Conservation (phyloP, 1,284 basidiomycete species). For the Earliella scabrosa region DNA sequence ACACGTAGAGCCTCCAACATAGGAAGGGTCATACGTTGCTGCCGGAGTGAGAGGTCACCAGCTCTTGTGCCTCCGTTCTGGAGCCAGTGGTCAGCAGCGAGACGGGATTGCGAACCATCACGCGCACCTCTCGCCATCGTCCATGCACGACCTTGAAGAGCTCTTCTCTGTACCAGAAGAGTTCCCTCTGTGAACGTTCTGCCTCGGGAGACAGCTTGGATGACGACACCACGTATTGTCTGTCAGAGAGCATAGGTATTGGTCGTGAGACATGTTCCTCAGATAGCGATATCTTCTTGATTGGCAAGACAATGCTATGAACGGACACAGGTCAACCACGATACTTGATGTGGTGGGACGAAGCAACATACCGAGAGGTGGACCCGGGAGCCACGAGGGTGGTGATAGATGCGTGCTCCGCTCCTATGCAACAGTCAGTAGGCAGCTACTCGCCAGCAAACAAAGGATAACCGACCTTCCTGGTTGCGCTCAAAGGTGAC, state of each 20-base stretch:
- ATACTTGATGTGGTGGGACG: neutral
- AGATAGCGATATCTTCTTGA: conserved; percentile 69
- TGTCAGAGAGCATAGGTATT: conserved; percentile 83
- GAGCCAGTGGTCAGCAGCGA: neutral
- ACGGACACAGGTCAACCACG: neutral
- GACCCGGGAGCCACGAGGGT: conserved; percentile 82
- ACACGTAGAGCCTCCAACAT: conserved; percentile 79
- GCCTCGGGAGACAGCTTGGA: conserved; percentile 64
- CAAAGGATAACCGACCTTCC: conserved; percentile 48
- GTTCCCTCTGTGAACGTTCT: conserved; percentile 65
- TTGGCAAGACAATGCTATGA: conserved; percentile 78
- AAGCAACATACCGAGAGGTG: conserved; percentile 66
- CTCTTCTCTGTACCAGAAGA: conserved; percentile 95
- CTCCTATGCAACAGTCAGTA: conserved; percentile 36
- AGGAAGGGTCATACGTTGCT: conserved; percentile 72
- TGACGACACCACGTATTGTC: conserved; percentile 93
- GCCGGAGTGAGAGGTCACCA: conserved; percentile 77
- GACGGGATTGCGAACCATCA: neutral
- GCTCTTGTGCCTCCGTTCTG: conserved; percentile 77
- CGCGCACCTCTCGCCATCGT: conserved; percentile 82
- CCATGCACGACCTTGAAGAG: conserved; percentile 73
- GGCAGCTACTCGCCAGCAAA: conserved; percentile 2
- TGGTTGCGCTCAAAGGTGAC: conserved; percentile 74
- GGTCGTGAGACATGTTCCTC: conserved; percentile 61
- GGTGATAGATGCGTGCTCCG: conserved; percentile 48